phyloP scores from a whole-genome alignment of 768 basidiomycete species.

The Chalciporus chontae region DNA sequence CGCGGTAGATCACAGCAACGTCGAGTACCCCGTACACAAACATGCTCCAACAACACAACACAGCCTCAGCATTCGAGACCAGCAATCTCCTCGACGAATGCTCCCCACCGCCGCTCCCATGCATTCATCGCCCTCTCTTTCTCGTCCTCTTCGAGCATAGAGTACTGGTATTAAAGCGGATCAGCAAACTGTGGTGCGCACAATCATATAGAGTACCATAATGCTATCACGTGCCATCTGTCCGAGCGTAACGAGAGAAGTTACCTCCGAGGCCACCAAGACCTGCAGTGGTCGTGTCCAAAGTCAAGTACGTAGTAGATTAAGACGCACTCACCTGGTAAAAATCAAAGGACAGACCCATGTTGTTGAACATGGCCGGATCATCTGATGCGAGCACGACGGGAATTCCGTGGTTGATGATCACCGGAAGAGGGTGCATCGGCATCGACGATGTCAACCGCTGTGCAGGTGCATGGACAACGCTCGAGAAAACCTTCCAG shows the following conservation, averaged over 20 bases:
- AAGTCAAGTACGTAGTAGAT: not conserved
- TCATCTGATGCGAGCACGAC: slow-evolving; percentile 71
- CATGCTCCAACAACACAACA: slow-evolving; percentile 16
- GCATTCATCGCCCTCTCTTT: slow-evolving; percentile 39
- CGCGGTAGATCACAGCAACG: not conserved
- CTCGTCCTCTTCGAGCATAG: slow-evolving; percentile 42
- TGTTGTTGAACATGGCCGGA: slow-evolving; percentile 68
- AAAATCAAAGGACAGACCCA: slow-evolving; percentile 74
- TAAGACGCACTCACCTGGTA: slow-evolving; percentile 48
- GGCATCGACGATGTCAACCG: slow-evolving; percentile 74
- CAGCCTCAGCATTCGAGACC: slow-evolving; percentile 5
- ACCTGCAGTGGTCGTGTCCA: slow-evolving; percentile 36
- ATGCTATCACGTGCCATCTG: slow-evolving; percentile 62
- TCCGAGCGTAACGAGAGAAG: slow-evolving; percentile 55
- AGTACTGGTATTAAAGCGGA: slow-evolving; percentile 37
- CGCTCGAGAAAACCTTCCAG: not conserved
- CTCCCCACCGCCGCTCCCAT: slow-evolving; percentile 48
- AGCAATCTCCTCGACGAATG: slow-evolving; percentile 37
- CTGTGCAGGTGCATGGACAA: slow-evolving; percentile 30
- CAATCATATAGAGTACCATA: slow-evolving; percentile 35
- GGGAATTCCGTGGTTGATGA: slow-evolving; percentile 67
- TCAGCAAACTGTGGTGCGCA: not conserved
- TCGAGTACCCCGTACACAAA: slow-evolving; percentile 7
- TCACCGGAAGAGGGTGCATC: slow-evolving; percentile 63
- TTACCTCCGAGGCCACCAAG: slow-evolving; percentile 60